Evolutionary conservation across 2,329 filamentous ascomycete species (phyloP), one percentile per base, ranked within the genome.

Genomic region (Nothophaeocryptopus gaeumannii): DNA sequence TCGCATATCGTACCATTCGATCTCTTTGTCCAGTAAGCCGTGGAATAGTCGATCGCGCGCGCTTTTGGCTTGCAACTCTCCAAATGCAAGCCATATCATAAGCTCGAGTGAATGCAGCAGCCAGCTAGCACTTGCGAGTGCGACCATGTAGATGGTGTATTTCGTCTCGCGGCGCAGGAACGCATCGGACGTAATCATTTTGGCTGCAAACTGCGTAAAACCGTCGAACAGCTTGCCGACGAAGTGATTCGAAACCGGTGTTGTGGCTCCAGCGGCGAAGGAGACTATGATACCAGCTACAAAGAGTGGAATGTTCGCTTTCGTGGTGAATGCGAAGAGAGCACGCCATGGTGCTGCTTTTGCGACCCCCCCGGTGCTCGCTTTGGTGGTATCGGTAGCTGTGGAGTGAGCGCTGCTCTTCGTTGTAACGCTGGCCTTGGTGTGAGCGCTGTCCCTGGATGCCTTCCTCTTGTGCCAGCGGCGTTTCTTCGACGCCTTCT

Each of bases 1-100:
- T 44, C 84, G 78, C 13, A 77, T 74, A 65, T 96, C 90, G 63
- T 88, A 96, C 90, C 91, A 97, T 39, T 78, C 76, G 64, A 93
- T 81, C 10, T 92, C 82, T 63, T 85, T 89, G 5, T 74, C 70
- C n/a, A 95, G 66, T 32, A 97, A 72, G 2, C 79, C 79, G 1
- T 72, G 61, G 63, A 96, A 96, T 2, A 93, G 70, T 5, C 71
- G 73, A 12, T 77, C 73, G 5, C 89, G 80, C 5, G 83, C 83
- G 39, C 71, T 80, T 30, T 78, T 80, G 0, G 86, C 89, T 58
- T 96, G 89, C 2, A 89, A 62, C 67, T 96, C 91, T 11, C 91
- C 88, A 66, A 93, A 93, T 0, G 79, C 66, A 29, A 92, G 74
- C 83, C 91, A 96, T 0, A 81, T 67, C 1, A 78, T 76, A 60